These are phyloP conservation scores for Aspergillus amoenus DNA, from an alignment of 2,329 filamentous ascomycete genomes.

Conservation along the genomic window DNA sequence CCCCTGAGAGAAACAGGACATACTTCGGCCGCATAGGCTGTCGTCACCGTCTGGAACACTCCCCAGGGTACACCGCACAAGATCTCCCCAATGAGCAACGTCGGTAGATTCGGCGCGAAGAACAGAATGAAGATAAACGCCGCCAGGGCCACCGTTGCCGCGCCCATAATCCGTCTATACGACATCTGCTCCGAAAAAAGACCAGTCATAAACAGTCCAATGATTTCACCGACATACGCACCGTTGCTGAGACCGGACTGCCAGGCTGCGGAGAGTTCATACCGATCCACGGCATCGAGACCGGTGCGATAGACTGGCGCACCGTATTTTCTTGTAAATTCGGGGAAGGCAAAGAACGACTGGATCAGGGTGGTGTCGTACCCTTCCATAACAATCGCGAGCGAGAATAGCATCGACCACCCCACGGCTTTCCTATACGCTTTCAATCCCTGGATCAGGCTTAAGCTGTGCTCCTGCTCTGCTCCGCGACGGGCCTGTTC, in stretches of 20 bases:
- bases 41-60: slow-evolving; percentile 46
- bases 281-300: not conserved
- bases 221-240: slow-evolving; percentile 24
- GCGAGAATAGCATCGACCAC: slow-evolving; percentile 23
- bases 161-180: slow-evolving; percentile 46
- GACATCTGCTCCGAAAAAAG: slow-evolving; percentile 32
- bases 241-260: slow-evolving; percentile 30
- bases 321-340: slow-evolving; percentile 24
- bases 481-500: slow-evolving; percentile 2
- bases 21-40: slow-evolving; percentile 44
- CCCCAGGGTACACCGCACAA: slow-evolving; percentile 50
- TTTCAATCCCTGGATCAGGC: not conserved
- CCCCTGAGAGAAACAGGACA: slow-evolving; percentile 39
- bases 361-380: slow-evolving; percentile 30
- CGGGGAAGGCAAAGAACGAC: slow-evolving; percentile 31
- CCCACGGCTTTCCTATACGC: slow-evolving; percentile 21
- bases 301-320: not conserved
- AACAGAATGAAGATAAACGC: slow-evolving; percentile 47
- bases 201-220: slow-evolving; percentile 28
- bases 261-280: slow-evolving; percentile 27
- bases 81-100: slow-evolving; percentile 47
- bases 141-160: slow-evolving; percentile 27
- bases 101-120: slow-evolving; percentile 44
- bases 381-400: slow-evolving; percentile 26
- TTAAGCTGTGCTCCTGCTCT: slow-evolving; percentile 4